Evolutionary conservation across 257 asterid genomes (phyloP).

Genomic region (Linaria vulgaris): DNA sequence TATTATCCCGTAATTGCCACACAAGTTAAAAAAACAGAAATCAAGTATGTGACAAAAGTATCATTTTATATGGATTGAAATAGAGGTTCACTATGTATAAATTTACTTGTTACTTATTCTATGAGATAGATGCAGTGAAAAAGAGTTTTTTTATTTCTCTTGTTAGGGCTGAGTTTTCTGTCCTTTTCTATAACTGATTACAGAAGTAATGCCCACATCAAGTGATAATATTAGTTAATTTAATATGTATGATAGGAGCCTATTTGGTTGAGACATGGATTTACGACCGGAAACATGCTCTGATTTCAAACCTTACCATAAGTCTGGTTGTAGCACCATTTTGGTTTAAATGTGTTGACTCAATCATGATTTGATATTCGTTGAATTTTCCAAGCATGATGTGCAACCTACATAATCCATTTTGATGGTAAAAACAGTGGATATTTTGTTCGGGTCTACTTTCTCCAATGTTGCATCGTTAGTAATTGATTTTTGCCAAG

Average conservation of each 20-base stretch:
- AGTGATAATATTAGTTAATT: not conserved
- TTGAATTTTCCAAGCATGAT: constrained; percentile 1
- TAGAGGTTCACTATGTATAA: not conserved
- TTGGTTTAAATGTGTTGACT: too few relatives aligned
- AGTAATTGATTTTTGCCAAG: not conserved
- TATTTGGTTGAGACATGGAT: too few relatives aligned
- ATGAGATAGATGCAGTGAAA: not conserved
- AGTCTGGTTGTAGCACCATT: too few relatives aligned
- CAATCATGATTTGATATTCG: not conserved
- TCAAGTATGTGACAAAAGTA: not conserved
- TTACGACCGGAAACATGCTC: too few relatives aligned
- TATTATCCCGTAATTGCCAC: too few relatives aligned
- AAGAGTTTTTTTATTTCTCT: not conserved
- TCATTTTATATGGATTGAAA: not conserved
- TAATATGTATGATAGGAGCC: not conserved
- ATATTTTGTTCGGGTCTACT: not conserved
- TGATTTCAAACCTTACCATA: too few relatives aligned
- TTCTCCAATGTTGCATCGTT: not conserved
- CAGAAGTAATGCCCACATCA: not conserved
- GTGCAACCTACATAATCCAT: not conserved
- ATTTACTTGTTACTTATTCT: not conserved
- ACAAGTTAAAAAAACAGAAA: too few relatives aligned
- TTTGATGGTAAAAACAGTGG: not conserved
- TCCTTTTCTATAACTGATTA: not conserved
- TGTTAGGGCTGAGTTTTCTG: not conserved